Conservation (phyloP, 768 basidiomycete genomes). For the Vishniacozyma victoriae region DNA sequence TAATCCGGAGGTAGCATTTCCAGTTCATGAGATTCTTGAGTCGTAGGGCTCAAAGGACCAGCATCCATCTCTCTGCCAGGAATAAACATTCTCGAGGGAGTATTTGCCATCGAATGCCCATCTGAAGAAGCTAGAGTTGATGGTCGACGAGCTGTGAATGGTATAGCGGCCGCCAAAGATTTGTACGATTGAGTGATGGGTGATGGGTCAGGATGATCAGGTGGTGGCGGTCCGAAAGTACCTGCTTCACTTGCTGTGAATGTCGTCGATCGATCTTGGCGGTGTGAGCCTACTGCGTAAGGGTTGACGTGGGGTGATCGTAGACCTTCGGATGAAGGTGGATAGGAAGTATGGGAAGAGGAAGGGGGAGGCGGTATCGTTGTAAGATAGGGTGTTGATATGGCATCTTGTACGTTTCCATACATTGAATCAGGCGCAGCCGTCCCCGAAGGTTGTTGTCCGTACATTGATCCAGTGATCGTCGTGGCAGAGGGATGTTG, state of each 20-base stretch:
- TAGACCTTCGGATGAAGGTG: constrained; percentile 6
- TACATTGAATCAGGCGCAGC: neutral
- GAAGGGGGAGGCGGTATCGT: constrained; percentile 8
- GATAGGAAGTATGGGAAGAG: constrained; percentile 5
- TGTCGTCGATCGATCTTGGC: neutral
- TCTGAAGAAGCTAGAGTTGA: constrained; percentile 1
- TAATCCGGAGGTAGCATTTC: neutral
- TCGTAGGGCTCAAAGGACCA: neutral
- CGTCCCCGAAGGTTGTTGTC: neutral
- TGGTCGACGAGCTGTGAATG: neutral
- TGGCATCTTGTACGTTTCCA: constrained; percentile 10
- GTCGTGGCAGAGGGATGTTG: constrained; percentile 1
- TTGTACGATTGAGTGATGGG: neutral
- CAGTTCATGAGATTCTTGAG: no score
- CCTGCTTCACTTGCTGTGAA: neutral
- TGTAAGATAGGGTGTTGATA: constrained; percentile 4
- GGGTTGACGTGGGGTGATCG: neutral
- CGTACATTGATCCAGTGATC: neutral
- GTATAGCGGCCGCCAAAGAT: neutral
- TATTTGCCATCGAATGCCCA: neutral
- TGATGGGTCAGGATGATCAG: neutral
- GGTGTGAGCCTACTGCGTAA: neutral
- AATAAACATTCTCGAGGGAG: constrained; percentile 5
- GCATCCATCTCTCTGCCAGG: neutral
- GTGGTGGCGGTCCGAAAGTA: neutral